phyloP scores from a whole-genome alignment of 2,329 filamentous ascomycete genomes.

The Trichoderma sp. region DNA sequence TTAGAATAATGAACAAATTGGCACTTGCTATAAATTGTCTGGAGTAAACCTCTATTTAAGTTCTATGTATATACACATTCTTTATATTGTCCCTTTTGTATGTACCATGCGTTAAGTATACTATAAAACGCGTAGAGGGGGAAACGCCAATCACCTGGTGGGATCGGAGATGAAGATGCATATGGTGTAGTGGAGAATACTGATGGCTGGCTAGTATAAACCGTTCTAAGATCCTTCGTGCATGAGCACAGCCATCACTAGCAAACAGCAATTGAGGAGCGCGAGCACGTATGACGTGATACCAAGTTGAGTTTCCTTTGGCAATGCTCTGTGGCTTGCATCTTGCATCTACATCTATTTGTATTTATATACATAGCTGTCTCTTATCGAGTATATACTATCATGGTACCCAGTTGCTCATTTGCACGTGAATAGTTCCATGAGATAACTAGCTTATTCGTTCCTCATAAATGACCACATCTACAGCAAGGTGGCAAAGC shows the following conservation, averaged over 20 bases:
- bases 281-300: background rate
- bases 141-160: background rate
- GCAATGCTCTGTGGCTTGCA: background rate
- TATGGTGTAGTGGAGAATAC: background rate
- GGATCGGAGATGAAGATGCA: background rate
- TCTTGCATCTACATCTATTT: background rate
- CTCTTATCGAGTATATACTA: background rate
- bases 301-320: background rate
- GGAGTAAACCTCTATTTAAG: background rate
- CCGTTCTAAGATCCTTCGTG: background rate
- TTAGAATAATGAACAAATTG: background rate
- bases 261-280: background rate
- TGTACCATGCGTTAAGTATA: too few relatives aligned
- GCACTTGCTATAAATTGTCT: background rate
- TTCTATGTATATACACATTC: background rate
- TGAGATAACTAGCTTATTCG: background rate
- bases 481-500: constrained; percentile 26
- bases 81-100: too few relatives aligned
- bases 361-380: background rate
- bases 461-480: background rate
- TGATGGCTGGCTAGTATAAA: background rate
- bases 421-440: background rate
- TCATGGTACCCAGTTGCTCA: background rate
- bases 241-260: background rate
- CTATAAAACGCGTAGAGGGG: too few relatives aligned